phyloP scores from a whole-genome alignment of 176 grass and related monocot species.

The Leersia perrieri region DNA sequence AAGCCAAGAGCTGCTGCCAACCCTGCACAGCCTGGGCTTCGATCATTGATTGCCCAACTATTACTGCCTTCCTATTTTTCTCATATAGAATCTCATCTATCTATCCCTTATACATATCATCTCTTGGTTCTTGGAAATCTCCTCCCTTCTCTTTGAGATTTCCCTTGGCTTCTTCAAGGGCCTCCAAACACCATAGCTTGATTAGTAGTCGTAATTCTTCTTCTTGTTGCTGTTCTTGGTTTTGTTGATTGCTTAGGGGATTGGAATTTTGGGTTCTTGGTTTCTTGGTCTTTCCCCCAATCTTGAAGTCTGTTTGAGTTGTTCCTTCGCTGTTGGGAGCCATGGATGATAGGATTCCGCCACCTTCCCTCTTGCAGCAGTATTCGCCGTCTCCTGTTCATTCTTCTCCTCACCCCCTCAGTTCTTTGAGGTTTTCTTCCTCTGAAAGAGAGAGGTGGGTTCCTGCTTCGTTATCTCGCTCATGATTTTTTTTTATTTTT shows the following conservation, averaged over 20 bases:
- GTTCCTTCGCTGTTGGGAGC: conserved; percentile 20
- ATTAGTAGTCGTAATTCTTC: conserved; percentile 8
- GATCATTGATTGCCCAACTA: conserved; percentile 52
- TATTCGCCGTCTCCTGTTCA: conserved; percentile 85
- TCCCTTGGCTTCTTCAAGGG: conserved; percentile 36
- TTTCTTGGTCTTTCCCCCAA: conserved; percentile 9
- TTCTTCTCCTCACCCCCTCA: conserved; percentile 77
- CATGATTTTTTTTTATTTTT: neutral
- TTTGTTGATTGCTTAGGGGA: conserved; percentile 32
- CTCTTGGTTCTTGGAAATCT: conserved; percentile 28
- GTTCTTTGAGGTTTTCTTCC: conserved; percentile 84
- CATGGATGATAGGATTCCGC: conserved; percentile 93
- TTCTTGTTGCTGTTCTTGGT: conserved; percentile 23
- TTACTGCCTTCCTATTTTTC: conserved; percentile 57
- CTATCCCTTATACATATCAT: conserved; percentile 39
- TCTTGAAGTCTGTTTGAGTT: conserved; percentile 26
- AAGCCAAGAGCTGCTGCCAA: conserved; percentile 45
- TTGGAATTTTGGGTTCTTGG: conserved; percentile 30
- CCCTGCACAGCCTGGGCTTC: conserved; percentile 52
- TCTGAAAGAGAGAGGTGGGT: conserved; percentile 94
- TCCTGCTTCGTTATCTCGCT: conserved; percentile 27
- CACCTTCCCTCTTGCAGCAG: conserved; percentile 75
- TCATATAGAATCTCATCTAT: conserved; percentile 43
- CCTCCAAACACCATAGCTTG: conserved; percentile 33
- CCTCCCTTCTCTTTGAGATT: conserved; percentile 42